Percentiles rank a stretch among this genome's conserved stretches.
Conservation (phyloP, 1,284 basidiomycete species). For the Stygiomarasmius scandens region DNA sequence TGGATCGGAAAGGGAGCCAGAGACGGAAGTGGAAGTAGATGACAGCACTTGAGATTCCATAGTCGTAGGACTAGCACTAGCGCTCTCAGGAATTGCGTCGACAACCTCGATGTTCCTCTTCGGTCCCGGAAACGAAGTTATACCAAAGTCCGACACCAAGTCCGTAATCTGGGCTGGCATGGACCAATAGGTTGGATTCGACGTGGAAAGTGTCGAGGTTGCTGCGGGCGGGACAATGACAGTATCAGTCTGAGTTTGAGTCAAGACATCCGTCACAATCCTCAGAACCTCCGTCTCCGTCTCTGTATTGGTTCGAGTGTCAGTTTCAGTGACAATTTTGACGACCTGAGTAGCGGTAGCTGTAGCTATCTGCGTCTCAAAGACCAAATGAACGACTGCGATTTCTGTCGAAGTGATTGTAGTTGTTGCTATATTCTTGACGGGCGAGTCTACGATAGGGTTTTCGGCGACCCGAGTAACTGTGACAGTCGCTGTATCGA, state of each 20-base stretch:
- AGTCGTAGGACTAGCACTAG: slow-evolving; percentile 24
- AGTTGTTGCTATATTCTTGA: neutral
- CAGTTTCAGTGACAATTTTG: slow-evolving; percentile 1
- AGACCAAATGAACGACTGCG: neutral
- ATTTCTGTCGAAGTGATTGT: neutral
- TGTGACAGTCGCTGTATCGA: neutral
- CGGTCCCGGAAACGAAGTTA: slow-evolving; percentile 59
- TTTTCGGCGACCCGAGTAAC: neutral
- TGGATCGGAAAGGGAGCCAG: neutral
- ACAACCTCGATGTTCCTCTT: slow-evolving; percentile 62
- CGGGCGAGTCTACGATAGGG: neutral
- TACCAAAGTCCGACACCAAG: slow-evolving; percentile 55
- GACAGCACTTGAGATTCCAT: slow-evolving; percentile 10
- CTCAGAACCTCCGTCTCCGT: neutral
- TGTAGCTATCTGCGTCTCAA: neutral
- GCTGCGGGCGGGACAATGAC: neutral
- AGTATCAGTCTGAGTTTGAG: neutral
- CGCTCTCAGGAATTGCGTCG: slow-evolving; percentile 44
- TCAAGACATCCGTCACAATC: neutral
- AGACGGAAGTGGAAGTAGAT: neutral
- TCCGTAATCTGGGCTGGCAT: slow-evolving; percentile 57
- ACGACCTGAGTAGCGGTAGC: neutral
- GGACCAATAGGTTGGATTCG: slow-evolving; percentile 43
- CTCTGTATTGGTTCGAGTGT: neutral
- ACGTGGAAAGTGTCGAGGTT: slow-evolving; percentile 2